phyloP scores from a whole-genome alignment of 768 basidiomycete genomes.

The Boletus speciosus region DNA sequence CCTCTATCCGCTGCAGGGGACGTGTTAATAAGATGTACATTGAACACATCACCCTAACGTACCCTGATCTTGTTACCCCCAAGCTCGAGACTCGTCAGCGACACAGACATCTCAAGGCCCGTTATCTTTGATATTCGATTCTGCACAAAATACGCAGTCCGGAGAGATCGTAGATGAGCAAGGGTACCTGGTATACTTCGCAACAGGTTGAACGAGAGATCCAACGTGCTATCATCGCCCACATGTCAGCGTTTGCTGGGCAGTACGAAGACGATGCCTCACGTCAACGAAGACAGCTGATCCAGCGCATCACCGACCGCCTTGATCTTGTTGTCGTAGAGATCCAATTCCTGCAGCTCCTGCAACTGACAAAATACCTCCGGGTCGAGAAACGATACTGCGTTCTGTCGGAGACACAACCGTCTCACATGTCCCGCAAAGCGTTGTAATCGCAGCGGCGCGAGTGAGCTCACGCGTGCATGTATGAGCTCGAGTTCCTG shows the following conservation, averaged over 20 bases:
- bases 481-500: conserved; percentile 89
- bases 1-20: conserved; percentile 74
- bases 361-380: conserved; percentile 63
- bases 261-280: conserved; percentile 19
- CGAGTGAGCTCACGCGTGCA: conserved; percentile 66
- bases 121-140: conserved; percentile 86
- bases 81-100: conserved; percentile 80
- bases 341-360: conserved; percentile 82
- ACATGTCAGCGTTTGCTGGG: background rate
- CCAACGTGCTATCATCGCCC: conserved; percentile 56
- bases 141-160: conserved; percentile 91
- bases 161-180: conserved; percentile 53
- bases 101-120: conserved; percentile 53
- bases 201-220: conserved; percentile 93
- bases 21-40: background rate
- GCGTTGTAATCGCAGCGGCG: conserved; percentile 63
- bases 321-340: conserved; percentile 96
- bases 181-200: conserved; percentile 65
- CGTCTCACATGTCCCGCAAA: conserved; percentile 68
- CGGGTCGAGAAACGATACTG: conserved; percentile 68
- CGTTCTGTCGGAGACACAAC: conserved; percentile 86
- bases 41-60: conserved; percentile 23
- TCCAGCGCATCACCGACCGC: conserved; percentile 63
- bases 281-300: conserved; percentile 54
- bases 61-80: conserved; percentile 93